phyloP scores from a whole-genome alignment of 345 rosid genomes.

The Euphorbia peplus region DNA sequence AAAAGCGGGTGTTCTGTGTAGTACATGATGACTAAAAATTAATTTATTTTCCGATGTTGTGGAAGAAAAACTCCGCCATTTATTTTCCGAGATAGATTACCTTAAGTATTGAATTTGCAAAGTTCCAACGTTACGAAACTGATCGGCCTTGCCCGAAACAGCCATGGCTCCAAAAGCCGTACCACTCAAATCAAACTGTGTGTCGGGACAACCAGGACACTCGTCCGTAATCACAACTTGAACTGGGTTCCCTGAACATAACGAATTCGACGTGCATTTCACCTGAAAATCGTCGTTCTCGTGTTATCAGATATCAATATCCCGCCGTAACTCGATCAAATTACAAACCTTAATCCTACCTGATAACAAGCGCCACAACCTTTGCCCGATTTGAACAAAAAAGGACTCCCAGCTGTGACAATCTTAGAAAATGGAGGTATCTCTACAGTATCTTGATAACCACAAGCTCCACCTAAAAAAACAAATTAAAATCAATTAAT shows the following conservation, averaged over 20 bases:
- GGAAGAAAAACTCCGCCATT: too few relatives aligned
- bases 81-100: slow-evolving; percentile 38
- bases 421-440: slow-evolving; percentile 42
- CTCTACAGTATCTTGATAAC: slow-evolving; percentile 39
- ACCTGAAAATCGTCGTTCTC: too few relatives aligned
- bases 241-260: slow-evolving; percentile 61
- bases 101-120: slow-evolving; percentile 43
- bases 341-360: slow-evolving; percentile 21
- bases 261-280: slow-evolving; percentile 49
- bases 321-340: too few relatives aligned
- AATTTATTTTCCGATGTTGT: too few relatives aligned
- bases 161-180: slow-evolving; percentile 83
- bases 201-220: slow-evolving; percentile 56
- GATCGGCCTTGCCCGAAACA: slow-evolving; percentile 41
- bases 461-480: slow-evolving; percentile 69
- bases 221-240: slow-evolving; percentile 61
- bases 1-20: too few relatives aligned
- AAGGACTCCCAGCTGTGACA: slow-evolving; percentile 52
- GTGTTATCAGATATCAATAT: too few relatives aligned
- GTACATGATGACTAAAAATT: too few relatives aligned
- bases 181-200: slow-evolving; percentile 73
- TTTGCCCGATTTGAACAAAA: slow-evolving; percentile 45
- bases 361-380: slow-evolving; percentile 81
- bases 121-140: slow-evolving; percentile 52
- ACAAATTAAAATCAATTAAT: neutral